A percentile compares a stretch with the other conserved stretches of the same genome.
These are phyloP conservation scores for Mucor plumbeus DNA, from an alignment of 371 early-diverging fungal species.

Conservation along the genomic window DNA sequence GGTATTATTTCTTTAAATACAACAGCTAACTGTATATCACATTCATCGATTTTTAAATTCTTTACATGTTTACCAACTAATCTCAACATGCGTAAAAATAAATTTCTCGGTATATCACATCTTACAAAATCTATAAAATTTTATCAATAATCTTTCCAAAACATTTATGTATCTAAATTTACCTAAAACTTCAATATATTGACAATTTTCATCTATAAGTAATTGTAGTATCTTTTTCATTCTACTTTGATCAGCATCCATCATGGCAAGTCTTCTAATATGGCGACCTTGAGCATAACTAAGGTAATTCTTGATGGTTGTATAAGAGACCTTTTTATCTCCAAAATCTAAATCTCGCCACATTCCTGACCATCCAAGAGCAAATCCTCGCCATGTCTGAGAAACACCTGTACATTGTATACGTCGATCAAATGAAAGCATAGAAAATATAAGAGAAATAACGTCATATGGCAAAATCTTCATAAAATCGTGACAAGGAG, in stretches of 20 bases:
- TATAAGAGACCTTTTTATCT: slow-evolving; percentile 9
- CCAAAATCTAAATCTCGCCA: slow-evolving; percentile 46
- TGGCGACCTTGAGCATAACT: slow-evolving; percentile 33
- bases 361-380: slow-evolving; percentile 39
- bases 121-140: slow-evolving; percentile 25
- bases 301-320: slow-evolving; percentile 31
- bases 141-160: neutral
- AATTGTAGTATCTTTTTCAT: slow-evolving; percentile 27
- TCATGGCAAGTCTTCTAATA: slow-evolving; percentile 30
- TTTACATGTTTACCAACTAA: slow-evolving; percentile 32
- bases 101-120: slow-evolving; percentile 17
- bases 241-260: slow-evolving; percentile 13
- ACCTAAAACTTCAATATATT: slow-evolving; percentile 40
- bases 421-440: slow-evolving; percentile 41
- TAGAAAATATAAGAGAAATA: slow-evolving; percentile 34
- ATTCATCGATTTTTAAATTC: slow-evolving; percentile 26
- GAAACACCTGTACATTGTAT: slow-evolving; percentile 43
- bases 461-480: slow-evolving; percentile 42
- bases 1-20: slow-evolving; percentile 18
- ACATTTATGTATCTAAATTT: neutral
- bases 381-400: slow-evolving; percentile 38
- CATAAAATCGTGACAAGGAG: slow-evolving; percentile 28
- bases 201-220: slow-evolving; percentile 37
- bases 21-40: neutral
- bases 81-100: slow-evolving; percentile 27